Percentiles rank a stretch among this genome's conserved stretches.
These are phyloP conservation scores for Colletotrichum caudatum DNA, from an alignment of 2,329 filamentous ascomycete species.

Conservation along the genomic window DNA sequence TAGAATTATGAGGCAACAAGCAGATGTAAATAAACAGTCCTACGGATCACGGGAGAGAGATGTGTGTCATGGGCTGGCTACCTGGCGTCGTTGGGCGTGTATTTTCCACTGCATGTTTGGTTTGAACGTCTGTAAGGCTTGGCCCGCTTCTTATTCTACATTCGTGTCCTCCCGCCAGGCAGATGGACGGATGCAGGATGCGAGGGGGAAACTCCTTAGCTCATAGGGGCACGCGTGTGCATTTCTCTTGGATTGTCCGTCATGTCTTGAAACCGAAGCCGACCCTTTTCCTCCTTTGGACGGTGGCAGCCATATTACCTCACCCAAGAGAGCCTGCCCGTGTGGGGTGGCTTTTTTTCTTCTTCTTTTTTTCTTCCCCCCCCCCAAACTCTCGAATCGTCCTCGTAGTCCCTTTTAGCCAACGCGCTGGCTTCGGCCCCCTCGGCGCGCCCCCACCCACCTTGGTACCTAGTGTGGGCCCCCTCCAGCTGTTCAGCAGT, in stretches of 20 bases:
- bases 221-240: not conserved
- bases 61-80: not conserved
- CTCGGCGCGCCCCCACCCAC: too few species aligned
- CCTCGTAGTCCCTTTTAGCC: not conserved
- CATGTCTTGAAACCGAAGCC: slow-evolving; percentile 3
- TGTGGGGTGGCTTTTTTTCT: not conserved
- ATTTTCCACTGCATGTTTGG: not conserved
- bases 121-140: not conserved
- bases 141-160: not conserved
- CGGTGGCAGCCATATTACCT: not conserved
- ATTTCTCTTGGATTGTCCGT: not conserved
- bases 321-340: not conserved
- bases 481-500: not conserved
- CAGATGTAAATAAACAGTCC: not conserved
- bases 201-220: not conserved
- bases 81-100: not conserved
- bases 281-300: not conserved
- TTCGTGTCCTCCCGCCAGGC: not conserved
- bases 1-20: not conserved
- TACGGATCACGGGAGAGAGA: not conserved
- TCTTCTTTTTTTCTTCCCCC: too few species aligned
- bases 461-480: too few species aligned
- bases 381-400: not conserved
- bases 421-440: not conserved
- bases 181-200: not conserved